Conservation (phyloP, 768 basidiomycete genomes). For the Phylloporus scabripes region DNA sequence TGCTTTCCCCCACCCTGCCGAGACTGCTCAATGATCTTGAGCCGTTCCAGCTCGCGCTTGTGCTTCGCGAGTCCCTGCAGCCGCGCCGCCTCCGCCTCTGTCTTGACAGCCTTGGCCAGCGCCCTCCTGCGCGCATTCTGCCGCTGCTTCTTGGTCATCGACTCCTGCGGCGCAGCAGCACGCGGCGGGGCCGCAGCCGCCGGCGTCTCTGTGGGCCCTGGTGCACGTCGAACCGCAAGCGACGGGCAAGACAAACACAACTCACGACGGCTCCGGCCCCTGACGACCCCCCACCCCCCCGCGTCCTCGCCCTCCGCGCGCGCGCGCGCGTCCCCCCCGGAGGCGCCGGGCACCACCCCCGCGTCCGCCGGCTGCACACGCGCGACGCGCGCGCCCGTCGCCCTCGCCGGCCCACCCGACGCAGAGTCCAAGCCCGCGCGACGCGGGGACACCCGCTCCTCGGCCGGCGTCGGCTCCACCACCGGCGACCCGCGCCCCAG, state of each 20-base stretch:
- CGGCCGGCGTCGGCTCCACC: conserved; percentile 60
- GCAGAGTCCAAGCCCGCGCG: too few relatives aligned
- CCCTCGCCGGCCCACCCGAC: too few relatives aligned
- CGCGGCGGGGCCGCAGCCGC: conserved; percentile 8
- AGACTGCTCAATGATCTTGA: conserved; percentile 43
- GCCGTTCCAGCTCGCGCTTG: conserved; percentile 53
- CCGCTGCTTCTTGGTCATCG: conserved; percentile 62
- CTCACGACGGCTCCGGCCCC: conserved; percentile 46
- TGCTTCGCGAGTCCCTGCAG: conserved; percentile 51
- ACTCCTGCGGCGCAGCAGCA: conserved; percentile 35
- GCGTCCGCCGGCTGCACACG: conserved; percentile 58
- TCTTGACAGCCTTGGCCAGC: conserved; percentile 51
- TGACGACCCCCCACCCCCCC: conserved; percentile 72
- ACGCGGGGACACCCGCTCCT: too few relatives aligned
- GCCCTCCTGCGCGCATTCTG: conserved; percentile 61
- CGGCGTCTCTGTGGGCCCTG: conserved; percentile 17
- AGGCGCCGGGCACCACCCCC: conserved; percentile 57
- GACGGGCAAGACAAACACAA: not conserved
- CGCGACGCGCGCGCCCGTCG: conserved; percentile 71
- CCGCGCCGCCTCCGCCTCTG: conserved; percentile 48
- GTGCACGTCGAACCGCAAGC: not conserved
- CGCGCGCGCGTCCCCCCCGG: conserved; percentile 63
- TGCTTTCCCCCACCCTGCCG: conserved; percentile 23
- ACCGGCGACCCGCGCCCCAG: conserved; percentile 32
- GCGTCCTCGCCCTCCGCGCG: conserved; percentile 68